These are phyloP conservation scores for Puccinia novopanici DNA, from an alignment of 1,284 basidiomycete genomes.

Conservation along the genomic window DNA sequence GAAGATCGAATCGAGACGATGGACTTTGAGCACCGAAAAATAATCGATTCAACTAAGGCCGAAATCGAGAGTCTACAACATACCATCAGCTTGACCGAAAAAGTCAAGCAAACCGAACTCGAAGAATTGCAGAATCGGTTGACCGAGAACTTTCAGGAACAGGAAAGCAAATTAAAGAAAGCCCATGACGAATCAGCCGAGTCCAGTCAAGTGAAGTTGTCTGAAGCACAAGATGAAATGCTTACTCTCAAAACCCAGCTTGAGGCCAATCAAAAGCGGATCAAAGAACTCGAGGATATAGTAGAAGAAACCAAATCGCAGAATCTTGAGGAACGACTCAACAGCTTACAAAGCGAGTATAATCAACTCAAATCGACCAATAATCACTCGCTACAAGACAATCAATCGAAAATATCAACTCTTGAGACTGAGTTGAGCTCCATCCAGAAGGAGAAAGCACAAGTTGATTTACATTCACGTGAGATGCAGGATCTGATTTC, in stretches of 20 bases:
- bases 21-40: constrained; percentile 11
- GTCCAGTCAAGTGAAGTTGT: constrained; percentile 11
- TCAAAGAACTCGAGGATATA: background rate
- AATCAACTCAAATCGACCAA: constrained; percentile 18
- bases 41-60: background rate
- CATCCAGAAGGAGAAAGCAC: constrained; percentile 5
- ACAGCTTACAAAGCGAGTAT: constrained; percentile 5
- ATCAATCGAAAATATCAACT: constrained; percentile 2
- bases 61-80: constrained; percentile 24
- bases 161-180: constrained; percentile 21
- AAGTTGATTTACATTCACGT: background rate
- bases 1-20: constrained; percentile 37
- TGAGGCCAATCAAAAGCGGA: constrained; percentile 11
- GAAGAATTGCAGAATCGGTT: background rate
- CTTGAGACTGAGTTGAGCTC: constrained; percentile 14
- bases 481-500: constrained; percentile 18
- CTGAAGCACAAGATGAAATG: background rate
- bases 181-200: constrained; percentile 14
- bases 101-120: constrained; percentile 10
- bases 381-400: background rate
- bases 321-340: constrained; percentile 7
- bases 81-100: background rate
- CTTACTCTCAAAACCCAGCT: constrained; percentile 2
- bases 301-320: constrained; percentile 17
- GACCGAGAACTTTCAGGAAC: background rate